Base-by-base conservation (phyloP, 2,329 filamentous ascomycete genomes). In the Alternaria dauci region DNA sequence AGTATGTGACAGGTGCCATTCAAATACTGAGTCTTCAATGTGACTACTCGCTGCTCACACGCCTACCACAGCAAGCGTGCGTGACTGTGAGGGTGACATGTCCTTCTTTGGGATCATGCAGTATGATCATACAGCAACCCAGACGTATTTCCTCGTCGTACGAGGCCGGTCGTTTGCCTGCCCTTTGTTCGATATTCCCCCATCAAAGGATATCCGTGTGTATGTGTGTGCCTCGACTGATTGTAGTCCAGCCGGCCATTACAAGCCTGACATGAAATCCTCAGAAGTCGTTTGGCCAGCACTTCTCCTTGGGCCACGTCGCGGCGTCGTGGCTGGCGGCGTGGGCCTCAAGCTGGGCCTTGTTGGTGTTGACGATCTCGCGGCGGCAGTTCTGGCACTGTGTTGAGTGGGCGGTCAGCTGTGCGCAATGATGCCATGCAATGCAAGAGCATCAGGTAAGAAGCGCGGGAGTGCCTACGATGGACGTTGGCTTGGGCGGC, bases 271-370 rank as follows among this genome's bases (percentile, higher is more conserved):
- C 11, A 7, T 0, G 4, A 0, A 11, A 6, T 34, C 1, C 18
- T 50, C 46, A 58, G 20, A 69, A 84, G 51, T 84, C 82, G 52
- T 82, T 83, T 2, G 85, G 85, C 81, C 83, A 87, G 78, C 85
- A 87, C 79, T 86, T 86, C 79, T 86, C 84, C 79, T 86, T 86
- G 0, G 84, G 76, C 85, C 84, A 86, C 8, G 56, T 11, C 62
- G 82, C 82, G 26, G 80, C 75, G 63, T 82, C 79, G 68, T 87
- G 85, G 5, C 83, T 86, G 52, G 74, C 70, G 12, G 84, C 85
- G 66, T 87, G 85, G n/a, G 81, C 80, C 71, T 84, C 81, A 14
- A 86, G 78, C 71, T 85, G 83, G 42, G 80, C 78, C 54, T 80
- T 76, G 68, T 86, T 85, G 55, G 82, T 83, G 71, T 82, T 83